Conservation (phyloP, 495 filamentous ascomycete genomes). For the Neurospora cerealis region DNA sequence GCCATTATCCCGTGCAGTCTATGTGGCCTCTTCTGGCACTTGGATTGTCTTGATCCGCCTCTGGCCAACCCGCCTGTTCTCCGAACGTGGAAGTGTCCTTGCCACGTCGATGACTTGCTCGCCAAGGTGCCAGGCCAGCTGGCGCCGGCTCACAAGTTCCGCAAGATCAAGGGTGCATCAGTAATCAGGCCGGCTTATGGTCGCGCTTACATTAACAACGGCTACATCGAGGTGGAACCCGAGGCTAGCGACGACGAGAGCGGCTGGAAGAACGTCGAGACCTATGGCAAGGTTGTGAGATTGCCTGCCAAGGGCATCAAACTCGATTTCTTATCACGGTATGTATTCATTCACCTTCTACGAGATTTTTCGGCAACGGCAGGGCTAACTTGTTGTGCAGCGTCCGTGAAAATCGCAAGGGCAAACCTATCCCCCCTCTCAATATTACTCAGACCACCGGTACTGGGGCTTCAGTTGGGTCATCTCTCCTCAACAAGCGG, state of each 20-base stretch:
- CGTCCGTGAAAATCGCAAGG: slow-evolving; percentile 24
- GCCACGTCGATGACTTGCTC: slow-evolving; percentile 59
- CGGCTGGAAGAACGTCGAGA: slow-evolving; percentile 30
- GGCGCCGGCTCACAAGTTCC: slow-evolving; percentile 39
- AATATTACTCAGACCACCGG: slow-evolving; percentile 1
- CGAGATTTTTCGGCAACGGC: neutral
- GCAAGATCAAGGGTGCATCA: slow-evolving; percentile 41
- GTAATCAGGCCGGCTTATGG: slow-evolving; percentile 36
- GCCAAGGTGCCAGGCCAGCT: slow-evolving; percentile 27
- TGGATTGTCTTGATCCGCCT: slow-evolving; percentile 85
- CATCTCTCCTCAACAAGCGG: slow-evolving; percentile 6
- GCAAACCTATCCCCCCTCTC: slow-evolving; percentile 14
- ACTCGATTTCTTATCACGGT: slow-evolving; percentile 59
- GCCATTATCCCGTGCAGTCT: slow-evolving; percentile 74
- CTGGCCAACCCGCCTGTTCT: slow-evolving; percentile 62
- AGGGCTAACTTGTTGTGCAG: slow-evolving; percentile 14
- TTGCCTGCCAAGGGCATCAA: slow-evolving; percentile 67
- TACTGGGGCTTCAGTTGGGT: neutral
- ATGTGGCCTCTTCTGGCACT: slow-evolving; percentile 73
- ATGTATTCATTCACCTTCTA: slow-evolving; percentile 15
- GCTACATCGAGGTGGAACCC: slow-evolving; percentile 65
- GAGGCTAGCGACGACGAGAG: slow-evolving; percentile 41
- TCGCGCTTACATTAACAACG: slow-evolving; percentile 62
- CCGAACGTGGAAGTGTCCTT: slow-evolving; percentile 79
- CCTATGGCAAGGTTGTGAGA: slow-evolving; percentile 53